Evolutionary conservation across 257 asterid genomes (phyloP).

Genomic region (Echites panduratus): DNA sequence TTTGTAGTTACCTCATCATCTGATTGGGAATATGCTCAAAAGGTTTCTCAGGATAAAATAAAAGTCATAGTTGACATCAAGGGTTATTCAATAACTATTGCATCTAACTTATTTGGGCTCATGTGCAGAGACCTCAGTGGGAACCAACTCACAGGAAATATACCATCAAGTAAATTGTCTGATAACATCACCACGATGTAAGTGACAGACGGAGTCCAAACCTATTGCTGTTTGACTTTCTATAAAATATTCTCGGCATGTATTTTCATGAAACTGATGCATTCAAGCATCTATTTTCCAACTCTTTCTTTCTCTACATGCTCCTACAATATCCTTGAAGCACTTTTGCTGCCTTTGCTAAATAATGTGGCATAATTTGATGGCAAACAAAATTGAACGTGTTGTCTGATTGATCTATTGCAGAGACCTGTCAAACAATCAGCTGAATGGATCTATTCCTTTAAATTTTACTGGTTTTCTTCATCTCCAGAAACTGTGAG

Average conservation of each 20-base stretch:
- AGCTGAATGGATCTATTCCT: slow-evolving; percentile 11
- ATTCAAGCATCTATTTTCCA: background rate
- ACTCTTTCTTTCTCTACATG: slow-evolving; percentile 1
- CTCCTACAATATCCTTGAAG: background rate
- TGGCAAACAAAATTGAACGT: background rate
- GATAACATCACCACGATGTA: slow-evolving; percentile 6
- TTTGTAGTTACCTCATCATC: background rate
- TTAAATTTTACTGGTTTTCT: background rate
- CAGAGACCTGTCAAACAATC: slow-evolving; percentile 6
- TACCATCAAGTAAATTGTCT: slow-evolving; percentile 1
- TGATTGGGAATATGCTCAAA: background rate
- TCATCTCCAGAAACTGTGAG: slow-evolving; percentile 4
- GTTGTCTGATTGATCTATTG: background rate
- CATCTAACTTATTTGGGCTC: background rate
- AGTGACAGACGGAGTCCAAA: background rate
- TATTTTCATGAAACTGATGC: background rate
- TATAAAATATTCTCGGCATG: background rate
- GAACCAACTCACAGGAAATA: slow-evolving; percentile 4
- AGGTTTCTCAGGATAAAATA: too few relatives aligned
- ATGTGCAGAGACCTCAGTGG: slow-evolving; percentile 2
- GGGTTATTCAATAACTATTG: background rate
- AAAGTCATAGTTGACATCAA: background rate
- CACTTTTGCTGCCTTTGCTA: background rate
- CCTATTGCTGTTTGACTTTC: background rate
- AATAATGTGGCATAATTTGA: background rate